These are phyloP conservation scores for Benincasa hispida DNA, from an alignment of 306 rosid genomes.

Conservation along the genomic window DNA sequence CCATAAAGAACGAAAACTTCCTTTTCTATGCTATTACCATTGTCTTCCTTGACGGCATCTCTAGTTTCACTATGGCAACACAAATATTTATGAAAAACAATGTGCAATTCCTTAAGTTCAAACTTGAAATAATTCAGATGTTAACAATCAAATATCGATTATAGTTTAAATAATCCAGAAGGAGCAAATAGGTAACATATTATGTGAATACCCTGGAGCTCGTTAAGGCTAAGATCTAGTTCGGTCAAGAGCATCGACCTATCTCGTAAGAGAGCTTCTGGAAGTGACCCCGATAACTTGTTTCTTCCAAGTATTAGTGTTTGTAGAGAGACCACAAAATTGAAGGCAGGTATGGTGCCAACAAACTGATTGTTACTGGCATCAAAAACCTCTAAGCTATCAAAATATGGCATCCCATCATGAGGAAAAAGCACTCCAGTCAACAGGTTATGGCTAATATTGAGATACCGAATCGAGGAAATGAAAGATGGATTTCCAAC, in stretches of 20 bases:
- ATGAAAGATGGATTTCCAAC: constrained; percentile 37
- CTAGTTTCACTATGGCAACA: not conserved
- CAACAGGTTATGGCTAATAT: constrained; percentile 56
- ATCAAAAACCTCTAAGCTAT: constrained; percentile 72
- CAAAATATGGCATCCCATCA: constrained; percentile 75
- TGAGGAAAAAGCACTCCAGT: constrained; percentile 58
- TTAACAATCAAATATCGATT: not conserved
- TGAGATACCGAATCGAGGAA: constrained; percentile 42
- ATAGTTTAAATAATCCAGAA: not conserved
- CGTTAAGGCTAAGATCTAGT: constrained; percentile 64
- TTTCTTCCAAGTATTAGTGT: constrained; percentile 51
- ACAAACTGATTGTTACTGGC: constrained; percentile 52
- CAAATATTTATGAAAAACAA: not conserved
- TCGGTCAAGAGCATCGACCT: constrained; percentile 67
- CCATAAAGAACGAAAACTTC: not conserved
- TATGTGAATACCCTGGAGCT: constrained; percentile 44
- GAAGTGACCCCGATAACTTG: constrained; percentile 49
- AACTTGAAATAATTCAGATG: not conserved
- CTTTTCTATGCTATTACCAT: not conserved
- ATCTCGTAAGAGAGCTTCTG: constrained; percentile 51
- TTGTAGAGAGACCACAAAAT: constrained; percentile 56
- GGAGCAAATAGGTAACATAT: not conserved
- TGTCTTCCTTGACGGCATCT: not conserved
- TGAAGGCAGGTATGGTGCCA: constrained; percentile 56
- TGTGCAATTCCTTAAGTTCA: not conserved